A percentile compares a stretch with the other conserved stretches of the same genome.
phyloP scores from a whole-genome alignment of 129 eudicot species.

The Pittosporum tobira region DNA sequence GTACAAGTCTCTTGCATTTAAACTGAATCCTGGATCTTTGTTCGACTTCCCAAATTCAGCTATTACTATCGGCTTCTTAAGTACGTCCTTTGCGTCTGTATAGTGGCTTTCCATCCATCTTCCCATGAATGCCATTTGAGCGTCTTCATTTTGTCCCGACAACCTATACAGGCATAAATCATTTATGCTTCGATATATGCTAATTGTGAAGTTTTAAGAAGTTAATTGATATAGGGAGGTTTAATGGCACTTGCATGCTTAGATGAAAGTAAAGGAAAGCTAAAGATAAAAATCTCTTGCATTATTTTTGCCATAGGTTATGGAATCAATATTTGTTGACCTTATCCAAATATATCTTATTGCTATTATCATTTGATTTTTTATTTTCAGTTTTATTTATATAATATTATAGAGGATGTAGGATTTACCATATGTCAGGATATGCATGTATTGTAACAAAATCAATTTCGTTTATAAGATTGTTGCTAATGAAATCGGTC shows the following conservation, averaged over 20 bases:
- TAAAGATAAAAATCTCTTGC: too few species aligned
- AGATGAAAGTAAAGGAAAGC: too few species aligned
- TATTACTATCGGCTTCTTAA: slow-evolving; percentile 50
- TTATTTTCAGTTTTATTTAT: too few species aligned
- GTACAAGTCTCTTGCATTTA: slow-evolving; percentile 29
- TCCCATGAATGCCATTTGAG: slow-evolving; percentile 48
- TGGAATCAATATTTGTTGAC: too few species aligned
- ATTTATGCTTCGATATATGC: too few species aligned
- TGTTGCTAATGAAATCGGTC: slow-evolving; percentile 53
- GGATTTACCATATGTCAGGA: slow-evolving; percentile 43
- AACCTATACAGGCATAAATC: slow-evolving; percentile 30
- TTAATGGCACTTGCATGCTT: too few species aligned
- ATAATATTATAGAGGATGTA: too few species aligned
- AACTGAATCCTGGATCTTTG: slow-evolving; percentile 39
- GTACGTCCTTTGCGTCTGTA: slow-evolving; percentile 33
- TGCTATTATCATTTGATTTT: too few species aligned
- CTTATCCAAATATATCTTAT: too few species aligned
- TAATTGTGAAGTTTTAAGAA: too few species aligned
- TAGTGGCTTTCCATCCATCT: slow-evolving; percentile 52
- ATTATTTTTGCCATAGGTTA: too few species aligned
- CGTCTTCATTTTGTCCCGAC: slow-evolving; percentile 29
- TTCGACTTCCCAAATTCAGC: slow-evolving; percentile 53
- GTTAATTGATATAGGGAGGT: too few species aligned
- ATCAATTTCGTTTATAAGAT: slow-evolving; percentile 48
- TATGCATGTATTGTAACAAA: slow-evolving; percentile 59